Evolutionary conservation across 2,329 filamentous ascomycete genomes (phyloP).

Genomic region (Xylariales sp.): DNA sequence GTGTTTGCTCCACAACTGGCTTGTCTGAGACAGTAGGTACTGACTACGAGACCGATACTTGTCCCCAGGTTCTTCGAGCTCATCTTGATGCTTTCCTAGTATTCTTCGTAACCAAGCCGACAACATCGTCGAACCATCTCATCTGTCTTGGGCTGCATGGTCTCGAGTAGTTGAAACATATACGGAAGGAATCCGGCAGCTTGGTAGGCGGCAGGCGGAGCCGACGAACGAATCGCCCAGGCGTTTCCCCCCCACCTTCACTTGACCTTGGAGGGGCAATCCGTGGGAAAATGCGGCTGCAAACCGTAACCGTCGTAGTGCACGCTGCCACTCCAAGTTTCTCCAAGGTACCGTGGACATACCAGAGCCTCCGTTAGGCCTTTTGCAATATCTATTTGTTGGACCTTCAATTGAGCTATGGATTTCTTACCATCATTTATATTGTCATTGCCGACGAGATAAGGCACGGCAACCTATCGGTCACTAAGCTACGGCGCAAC

Average conservation of each 20-base stretch:
- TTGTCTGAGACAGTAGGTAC: slow-evolving; percentile 15
- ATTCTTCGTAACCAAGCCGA: not conserved
- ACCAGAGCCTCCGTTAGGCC: slow-evolving; percentile 16
- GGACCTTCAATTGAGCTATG: slow-evolving; percentile 6
- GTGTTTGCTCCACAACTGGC: slow-evolving; percentile 15
- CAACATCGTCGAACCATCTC: too few species aligned
- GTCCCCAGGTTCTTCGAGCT: not conserved
- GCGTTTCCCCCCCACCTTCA: too few species aligned
- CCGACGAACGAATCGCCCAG: too few species aligned
- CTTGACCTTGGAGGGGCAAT: slow-evolving; percentile 1
- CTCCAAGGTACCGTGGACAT: slow-evolving; percentile 16
- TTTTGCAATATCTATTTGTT: slow-evolving; percentile 2
- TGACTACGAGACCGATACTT: slow-evolving; percentile 7
- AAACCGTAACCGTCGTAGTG: not conserved
- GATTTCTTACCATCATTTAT: slow-evolving; percentile 11
- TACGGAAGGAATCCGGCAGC: too few species aligned
- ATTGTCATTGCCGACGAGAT: slow-evolving; percentile 9
- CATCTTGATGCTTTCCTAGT: not conserved
- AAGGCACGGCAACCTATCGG: too few species aligned
- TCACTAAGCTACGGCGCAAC: not conserved
- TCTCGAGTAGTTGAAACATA: too few species aligned
- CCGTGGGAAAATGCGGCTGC: not conserved
- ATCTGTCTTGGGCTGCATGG: too few species aligned
- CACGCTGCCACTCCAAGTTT: slow-evolving; percentile 8
- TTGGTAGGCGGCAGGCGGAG: too few species aligned